These are phyloP conservation scores for Fomitopsis pinicola DNA, from an alignment of 1,284 basidiomycete genomes.

Conservation along the genomic window DNA sequence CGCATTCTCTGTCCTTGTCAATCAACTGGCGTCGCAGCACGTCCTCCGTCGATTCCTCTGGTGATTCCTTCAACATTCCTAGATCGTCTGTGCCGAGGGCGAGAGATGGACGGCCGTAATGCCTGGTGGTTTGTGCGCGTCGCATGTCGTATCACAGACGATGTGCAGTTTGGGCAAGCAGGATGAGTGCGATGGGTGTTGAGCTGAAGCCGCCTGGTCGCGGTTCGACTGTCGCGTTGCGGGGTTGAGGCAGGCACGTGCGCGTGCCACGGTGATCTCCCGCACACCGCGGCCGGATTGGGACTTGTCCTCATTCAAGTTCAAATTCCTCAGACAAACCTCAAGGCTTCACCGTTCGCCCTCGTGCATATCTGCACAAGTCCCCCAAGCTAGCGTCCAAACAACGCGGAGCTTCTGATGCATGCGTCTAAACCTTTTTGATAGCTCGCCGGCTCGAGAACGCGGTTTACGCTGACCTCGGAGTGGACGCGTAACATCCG, in stretches of 20 bases:
- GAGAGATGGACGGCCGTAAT: constrained; percentile 47
- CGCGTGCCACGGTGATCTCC: background rate
- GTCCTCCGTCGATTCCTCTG: constrained; percentile 56
- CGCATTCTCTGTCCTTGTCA: constrained; percentile 69
- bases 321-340: too few species aligned
- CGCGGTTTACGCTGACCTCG: too few species aligned
- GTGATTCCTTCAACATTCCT: constrained; percentile 50
- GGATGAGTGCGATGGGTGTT: background rate
- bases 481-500: too few species aligned
- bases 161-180: background rate
- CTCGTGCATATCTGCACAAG: too few species aligned
- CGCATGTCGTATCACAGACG: constrained; percentile 18
- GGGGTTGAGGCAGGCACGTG: background rate
- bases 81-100: constrained; percentile 50
- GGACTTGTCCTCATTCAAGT: too few species aligned
- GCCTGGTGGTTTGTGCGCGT: constrained; percentile 36
- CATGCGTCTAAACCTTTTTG: too few species aligned
- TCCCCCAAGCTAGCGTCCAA: too few species aligned
- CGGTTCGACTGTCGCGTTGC: background rate
- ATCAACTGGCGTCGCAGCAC: constrained; percentile 56
- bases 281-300: too few species aligned
- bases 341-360: too few species aligned
- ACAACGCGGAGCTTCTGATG: too few species aligned
- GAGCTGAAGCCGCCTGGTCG: background rate
- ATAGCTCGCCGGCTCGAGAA: too few species aligned